Evolutionary conservation across 208 protist species (phyloP).

Genomic region (Acanthamoeba lenticulata): DNA sequence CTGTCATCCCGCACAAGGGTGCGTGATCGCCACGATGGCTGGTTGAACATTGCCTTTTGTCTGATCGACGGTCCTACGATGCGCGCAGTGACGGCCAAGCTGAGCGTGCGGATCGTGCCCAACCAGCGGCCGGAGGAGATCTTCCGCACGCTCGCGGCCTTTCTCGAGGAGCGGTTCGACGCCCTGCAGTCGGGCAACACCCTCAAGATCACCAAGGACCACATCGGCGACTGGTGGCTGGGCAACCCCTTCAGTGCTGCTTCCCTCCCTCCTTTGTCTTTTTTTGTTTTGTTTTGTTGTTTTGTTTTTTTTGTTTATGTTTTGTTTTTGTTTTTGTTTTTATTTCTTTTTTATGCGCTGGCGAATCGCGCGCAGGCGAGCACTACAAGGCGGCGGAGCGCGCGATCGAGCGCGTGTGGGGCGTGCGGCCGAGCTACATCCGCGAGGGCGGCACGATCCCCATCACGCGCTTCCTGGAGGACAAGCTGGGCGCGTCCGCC

Average conservation of each 20-base stretch:
- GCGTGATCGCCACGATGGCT: neutral
- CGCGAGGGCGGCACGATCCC: conserved; percentile 71
- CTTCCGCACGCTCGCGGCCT: neutral
- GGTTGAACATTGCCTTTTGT: neutral
- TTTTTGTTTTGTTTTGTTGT: neutral
- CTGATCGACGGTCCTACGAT: neutral
- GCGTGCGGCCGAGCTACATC: neutral
- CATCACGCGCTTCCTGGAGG: conserved; percentile 64
- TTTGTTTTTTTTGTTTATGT: neutral
- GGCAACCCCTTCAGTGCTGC: conserved; percentile 45
- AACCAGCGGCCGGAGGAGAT: conserved; percentile 56
- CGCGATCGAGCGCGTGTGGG: conserved; percentile 59
- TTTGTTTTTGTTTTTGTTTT: neutral
- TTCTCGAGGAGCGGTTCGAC: conserved; percentile 23
- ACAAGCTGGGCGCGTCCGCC: conserved; percentile 41
- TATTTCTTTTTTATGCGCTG: neutral
- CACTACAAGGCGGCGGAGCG: conserved; percentile 33
- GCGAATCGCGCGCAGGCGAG: neutral
- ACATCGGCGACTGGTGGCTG: conserved; percentile 70
- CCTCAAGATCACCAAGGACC: neutral
- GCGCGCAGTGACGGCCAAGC: neutral
- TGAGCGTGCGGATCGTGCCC: conserved; percentile 67
- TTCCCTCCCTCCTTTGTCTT: neutral
- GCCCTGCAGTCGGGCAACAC: conserved; percentile 50
- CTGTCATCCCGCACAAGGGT: conserved; percentile 66